Conservation (phyloP, 257 asterid species). For the Solanum peruvianum region DNA sequence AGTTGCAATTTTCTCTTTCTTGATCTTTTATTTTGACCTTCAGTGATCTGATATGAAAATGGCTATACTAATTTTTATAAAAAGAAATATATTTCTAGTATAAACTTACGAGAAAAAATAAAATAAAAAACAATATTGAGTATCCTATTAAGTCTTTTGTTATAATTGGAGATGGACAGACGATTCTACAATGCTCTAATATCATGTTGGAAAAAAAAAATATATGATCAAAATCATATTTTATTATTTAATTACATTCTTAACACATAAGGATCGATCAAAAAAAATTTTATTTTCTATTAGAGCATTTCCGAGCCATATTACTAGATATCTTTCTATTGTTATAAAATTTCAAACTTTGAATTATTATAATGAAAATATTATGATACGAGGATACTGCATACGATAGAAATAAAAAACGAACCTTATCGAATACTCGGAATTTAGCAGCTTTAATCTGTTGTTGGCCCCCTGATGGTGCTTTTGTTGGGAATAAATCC, state of each 20-base stretch:
- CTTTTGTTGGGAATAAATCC: too few species aligned
- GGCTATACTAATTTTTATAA: not conserved
- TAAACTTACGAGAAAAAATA: not conserved
- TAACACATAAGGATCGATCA: too few species aligned
- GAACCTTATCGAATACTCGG: not conserved
- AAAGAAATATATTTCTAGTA: not conserved
- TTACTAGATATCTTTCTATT: not conserved
- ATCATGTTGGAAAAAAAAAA: too few species aligned
- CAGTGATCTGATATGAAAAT: not conserved
- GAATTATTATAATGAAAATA: too few species aligned
- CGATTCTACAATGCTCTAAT: too few species aligned
- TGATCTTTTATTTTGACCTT: not conserved
- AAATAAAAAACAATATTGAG: not conserved
- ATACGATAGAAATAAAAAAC: too few species aligned
- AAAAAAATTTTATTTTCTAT: too few species aligned
- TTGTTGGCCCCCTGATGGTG: not conserved
- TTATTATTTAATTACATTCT: too few species aligned
- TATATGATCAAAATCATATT: too few species aligned
- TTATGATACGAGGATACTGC: rapidly evolving
- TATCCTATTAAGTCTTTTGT: not conserved
- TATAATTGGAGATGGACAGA: too few species aligned
- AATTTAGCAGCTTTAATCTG: not conserved
- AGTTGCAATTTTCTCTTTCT: not conserved
- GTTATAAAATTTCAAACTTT: too few species aligned
- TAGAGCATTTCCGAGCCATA: too few species aligned